Percentiles rank a stretch among this genome's conserved stretches.
Conservation (phyloP, 306 rosid genomes). For the Pyrus bretschneideri region DNA sequence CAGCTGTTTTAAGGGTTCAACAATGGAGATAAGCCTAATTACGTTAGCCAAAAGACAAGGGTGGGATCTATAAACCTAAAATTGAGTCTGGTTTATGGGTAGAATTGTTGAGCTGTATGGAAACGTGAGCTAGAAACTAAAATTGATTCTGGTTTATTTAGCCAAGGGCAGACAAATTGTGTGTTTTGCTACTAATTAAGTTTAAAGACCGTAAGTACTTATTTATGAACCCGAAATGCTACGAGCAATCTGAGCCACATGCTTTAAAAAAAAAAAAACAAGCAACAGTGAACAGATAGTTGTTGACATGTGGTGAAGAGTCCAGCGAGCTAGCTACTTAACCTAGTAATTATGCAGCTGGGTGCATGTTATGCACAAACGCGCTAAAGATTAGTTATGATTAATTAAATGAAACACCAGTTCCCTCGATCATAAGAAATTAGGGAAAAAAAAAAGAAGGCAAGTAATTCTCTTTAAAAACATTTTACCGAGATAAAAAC, state of each 20-base stretch:
- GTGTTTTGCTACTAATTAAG: not conserved
- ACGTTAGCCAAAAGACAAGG: no score
- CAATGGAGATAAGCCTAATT: not conserved
- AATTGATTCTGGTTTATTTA: not conserved
- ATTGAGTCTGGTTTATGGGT: not conserved
- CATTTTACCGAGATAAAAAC: not conserved
- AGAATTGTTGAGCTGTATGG: no score
- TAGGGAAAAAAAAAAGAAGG: not conserved
- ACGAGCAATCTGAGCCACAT: slow-evolving; percentile 25
- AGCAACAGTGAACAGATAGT: not conserved
- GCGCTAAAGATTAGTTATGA: not conserved
- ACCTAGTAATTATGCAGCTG: not conserved
- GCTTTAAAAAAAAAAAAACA: slow-evolving; percentile 1
- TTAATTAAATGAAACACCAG: not conserved
- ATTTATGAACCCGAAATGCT: slow-evolving; percentile 9
- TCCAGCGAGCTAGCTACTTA: not conserved
- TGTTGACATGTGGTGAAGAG: slow-evolving; percentile 17
- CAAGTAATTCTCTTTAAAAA: not conserved
- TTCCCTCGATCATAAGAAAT: not conserved
- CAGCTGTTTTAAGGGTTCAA: not conserved
- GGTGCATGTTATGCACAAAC: not conserved
- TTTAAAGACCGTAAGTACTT: not conserved
- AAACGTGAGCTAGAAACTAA: not conserved
- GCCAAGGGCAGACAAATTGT: not conserved
- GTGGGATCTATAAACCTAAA: no score